Conservation (phyloP, 495 filamentous ascomycete genomes). For the Umbilicaria muhlenbergii region DNA sequence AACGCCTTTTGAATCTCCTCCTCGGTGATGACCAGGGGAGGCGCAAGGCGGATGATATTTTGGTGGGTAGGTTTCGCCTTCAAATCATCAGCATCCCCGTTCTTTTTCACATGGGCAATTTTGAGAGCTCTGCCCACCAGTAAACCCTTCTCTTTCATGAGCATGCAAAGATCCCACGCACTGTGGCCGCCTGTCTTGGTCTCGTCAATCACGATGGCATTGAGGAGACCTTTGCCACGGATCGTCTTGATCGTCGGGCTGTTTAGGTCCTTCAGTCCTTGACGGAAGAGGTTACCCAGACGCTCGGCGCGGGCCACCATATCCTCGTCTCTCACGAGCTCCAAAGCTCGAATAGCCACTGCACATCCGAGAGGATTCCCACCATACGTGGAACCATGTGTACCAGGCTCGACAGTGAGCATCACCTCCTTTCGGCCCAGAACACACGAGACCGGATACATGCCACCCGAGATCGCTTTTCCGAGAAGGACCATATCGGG, state of each 20-base stretch:
- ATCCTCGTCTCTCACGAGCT: conserved; percentile 82
- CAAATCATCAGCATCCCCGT: conserved; percentile 18
- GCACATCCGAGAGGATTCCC: conserved; percentile 96
- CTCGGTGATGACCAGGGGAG: conserved; percentile 41
- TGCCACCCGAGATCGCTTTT: conserved; percentile 94
- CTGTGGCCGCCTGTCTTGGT: conserved; percentile 64
- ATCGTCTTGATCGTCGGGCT: conserved; percentile 69
- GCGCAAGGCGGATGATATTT: conserved; percentile 66
- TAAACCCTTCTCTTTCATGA: conserved; percentile 90
- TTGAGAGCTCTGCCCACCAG: conserved; percentile 49
- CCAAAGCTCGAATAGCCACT: conserved; percentile 89
- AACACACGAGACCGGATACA: conserved; percentile 96
- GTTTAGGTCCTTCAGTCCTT: conserved; percentile 52
- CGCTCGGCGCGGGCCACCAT: conserved; percentile 68
- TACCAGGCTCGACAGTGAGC: conserved; percentile 93
- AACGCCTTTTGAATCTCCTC: conserved; percentile 34
- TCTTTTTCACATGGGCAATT: conserved; percentile 22
- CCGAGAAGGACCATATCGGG: conserved; percentile 89
- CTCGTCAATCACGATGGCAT: conserved; percentile 96
- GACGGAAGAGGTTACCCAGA: conserved; percentile 72
- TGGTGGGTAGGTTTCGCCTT: conserved; percentile 97
- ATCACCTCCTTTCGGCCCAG: conserved; percentile 82
- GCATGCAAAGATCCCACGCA: conserved; percentile 94
- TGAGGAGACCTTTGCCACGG: conserved; percentile 86
- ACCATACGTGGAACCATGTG: conserved; percentile 93